These are phyloP conservation scores for Candida sp. DNA, from an alignment of 1,139 yeast species.

Conservation along the genomic window DNA sequence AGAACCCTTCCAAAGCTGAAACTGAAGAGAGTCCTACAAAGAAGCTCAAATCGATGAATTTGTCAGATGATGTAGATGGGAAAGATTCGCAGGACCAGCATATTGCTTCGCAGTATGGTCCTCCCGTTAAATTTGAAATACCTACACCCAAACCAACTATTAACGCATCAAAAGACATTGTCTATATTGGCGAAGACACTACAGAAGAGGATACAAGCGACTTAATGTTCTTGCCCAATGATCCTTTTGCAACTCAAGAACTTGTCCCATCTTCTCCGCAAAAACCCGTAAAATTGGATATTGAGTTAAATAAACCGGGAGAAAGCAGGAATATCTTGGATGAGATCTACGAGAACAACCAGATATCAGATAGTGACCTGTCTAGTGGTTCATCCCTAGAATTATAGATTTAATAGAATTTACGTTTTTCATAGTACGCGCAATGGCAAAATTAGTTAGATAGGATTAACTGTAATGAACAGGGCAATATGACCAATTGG, in stretches of 20 bases:
- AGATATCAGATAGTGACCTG: neutral
- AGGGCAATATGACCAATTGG: slow-evolving; percentile 7
- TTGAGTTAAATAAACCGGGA: neutral
- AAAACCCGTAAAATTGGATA: neutral
- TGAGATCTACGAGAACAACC: neutral
- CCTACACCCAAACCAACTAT: neutral
- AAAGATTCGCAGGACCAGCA: neutral
- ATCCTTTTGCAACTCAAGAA: neutral
- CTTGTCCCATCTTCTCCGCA: neutral
- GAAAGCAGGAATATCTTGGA: neutral
- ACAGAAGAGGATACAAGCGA: neutral
- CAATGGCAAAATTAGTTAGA: no score
- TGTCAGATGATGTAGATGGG: neutral
- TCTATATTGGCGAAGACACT: neutral
- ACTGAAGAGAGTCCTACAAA: slow-evolving; percentile 1
- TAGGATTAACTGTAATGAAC: neutral
- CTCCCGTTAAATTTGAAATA: neutral
- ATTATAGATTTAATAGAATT: neutral
- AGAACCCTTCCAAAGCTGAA: neutral
- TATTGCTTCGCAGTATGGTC: neutral
- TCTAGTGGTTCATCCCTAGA: neutral
- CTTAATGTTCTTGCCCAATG: neutral
- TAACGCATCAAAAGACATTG: neutral
- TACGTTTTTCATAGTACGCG: neutral
- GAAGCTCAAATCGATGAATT: neutral